Base-by-base conservation (phyloP, 441 rosid genomes). In the Brassica hybrid region DNA sequence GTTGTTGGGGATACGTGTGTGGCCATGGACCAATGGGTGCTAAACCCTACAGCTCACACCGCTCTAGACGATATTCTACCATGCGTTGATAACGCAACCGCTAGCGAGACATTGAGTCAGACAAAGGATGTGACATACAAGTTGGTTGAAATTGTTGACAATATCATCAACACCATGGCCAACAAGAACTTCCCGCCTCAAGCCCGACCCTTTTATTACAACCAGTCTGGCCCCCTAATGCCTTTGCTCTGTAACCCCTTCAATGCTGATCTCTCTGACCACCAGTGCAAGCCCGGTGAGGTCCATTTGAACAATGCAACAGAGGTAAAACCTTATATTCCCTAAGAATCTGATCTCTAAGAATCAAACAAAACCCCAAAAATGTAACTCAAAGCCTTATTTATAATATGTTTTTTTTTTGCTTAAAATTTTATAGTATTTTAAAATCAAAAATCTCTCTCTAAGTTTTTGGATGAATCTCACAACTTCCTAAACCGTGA, bases 11-110 rank as follows among this genome's bases (percentile, higher is more conserved):
- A 94, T 83, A 84, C 98, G 1, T 96, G 99, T 67, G 88, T 89
- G 69, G 83, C 99, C 6, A 92, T 96, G 96, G 91, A 91, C 69
- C 88, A 96, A 66, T 96, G 98, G 98, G 89, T 91, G 41, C 86
- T 83, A 73, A 66, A 91, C 78, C 99, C 98, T 11, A 85, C 85
- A 36, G 92, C 93, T 3, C 89, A 89, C 72, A 94, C 98, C 1
- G 93, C 97, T 27, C 74, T 94, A 81, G 98, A 96, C 67, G 94
- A 94, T 77, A 90, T 96, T 34, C 88, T 96, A 7, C 97, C 99
- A 0, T 94, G 98, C 23, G 92, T 91, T 71, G 97, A 96, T 83
- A 90, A 87, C 45, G 84, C 92, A 74, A 96, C 97, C 4, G 95
- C 98, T 16, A 90, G 87, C 72, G 98, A 90, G 71, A 89, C 97